Percentiles rank a stretch among this genome's conserved stretches.
phyloP scores from a whole-genome alignment of 305 asterid genomes.

The Fraxinus baroniana region DNA sequence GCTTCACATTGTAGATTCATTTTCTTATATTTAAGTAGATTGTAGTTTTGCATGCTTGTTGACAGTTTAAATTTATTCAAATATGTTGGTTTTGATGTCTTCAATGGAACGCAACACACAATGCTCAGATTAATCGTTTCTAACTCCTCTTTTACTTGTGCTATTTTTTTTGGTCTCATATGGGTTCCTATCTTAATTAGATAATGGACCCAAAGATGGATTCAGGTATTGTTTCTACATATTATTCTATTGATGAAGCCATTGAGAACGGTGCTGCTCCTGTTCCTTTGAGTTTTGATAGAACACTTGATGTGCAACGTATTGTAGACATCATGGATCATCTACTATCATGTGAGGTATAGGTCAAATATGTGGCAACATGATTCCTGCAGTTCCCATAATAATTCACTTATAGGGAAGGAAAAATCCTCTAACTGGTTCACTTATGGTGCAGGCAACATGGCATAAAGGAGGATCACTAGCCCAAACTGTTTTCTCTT shows the following conservation, averaged over 20 bases:
- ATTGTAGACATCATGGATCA: constrained; percentile 90
- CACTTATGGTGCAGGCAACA: constrained; percentile 68
- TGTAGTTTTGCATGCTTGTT: background rate
- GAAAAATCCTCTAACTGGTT: constrained; percentile 23
- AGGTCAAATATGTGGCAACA: constrained; percentile 8
- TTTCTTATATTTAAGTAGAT: background rate
- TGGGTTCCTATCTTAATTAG: constrained; percentile 41
- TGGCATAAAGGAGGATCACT: constrained; percentile 98
- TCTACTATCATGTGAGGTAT: constrained; percentile 94
- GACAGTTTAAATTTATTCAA: background rate
- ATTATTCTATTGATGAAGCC: constrained; percentile 94
- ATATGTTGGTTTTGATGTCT: constrained; percentile 4
- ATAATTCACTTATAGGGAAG: constrained; percentile 16
- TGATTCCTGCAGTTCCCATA: background rate
- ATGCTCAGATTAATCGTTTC: background rate
- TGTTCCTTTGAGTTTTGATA: constrained; percentile 83
- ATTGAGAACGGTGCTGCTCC: constrained; percentile 97
- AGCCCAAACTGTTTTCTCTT: constrained; percentile 89
- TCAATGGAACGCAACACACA: background rate
- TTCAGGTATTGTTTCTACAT: constrained; percentile 93
- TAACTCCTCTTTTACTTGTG: background rate
- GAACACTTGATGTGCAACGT: constrained; percentile 63
- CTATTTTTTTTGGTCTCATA: constrained; percentile 11
- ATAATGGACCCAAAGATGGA: constrained; percentile 99
- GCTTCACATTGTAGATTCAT: constrained; percentile 1